Evolutionary conservation across 192 early-diverging fungal genomes (phyloP), one percentile per base, ranked within the genome.

Genomic region (Jimgerdemannia flammicorona): DNA sequence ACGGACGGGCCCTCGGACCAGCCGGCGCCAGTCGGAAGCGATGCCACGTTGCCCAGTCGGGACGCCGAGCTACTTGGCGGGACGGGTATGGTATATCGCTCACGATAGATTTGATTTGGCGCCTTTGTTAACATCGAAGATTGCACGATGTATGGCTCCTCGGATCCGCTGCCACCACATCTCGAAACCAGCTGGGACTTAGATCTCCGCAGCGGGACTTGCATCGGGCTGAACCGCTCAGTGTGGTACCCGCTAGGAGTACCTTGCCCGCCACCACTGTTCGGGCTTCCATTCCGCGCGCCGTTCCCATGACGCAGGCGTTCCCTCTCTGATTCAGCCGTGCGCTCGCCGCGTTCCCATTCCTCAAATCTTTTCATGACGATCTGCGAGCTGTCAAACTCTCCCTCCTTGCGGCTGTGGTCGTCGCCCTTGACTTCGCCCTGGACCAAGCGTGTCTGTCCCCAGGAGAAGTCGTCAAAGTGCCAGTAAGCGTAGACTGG

Each of bases 381-480:
- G 65, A 95, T 93, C 74, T 90, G 87, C 41, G 85, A 88, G 43
- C 87, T 89, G 68, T 93, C 92, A 78, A 93, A 95, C 78, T 93
- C 90, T 69, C 92, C 94, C 63, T 92, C 87, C 42, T 89, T 86
- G 64, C 76, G 84, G 66, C 90, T 88, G 66, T 93, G 91, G 66
- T 86, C 86, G 54, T 84, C 86, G 4, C 81, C 85, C 68, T 90
- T 90, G 70, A 63, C 73, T 39, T 74, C 75, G 64, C 90, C 92
- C 70, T 89, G 82, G 7, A 92, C 87, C 76, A 83, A 85, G 44
- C 94, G 88, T 3, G 94, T 95, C 81, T 93, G 84, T 66, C 94
- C 94, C 94, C 94, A 95, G 44, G 90, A 91, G 73, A 95, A 95
- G 66, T 95, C 93, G 76, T 95, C 94, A 87, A 95, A 94, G 83